Base-by-base conservation (phyloP, 2,329 filamentous ascomycete species). In the Diaporthe citrichinensis region DNA sequence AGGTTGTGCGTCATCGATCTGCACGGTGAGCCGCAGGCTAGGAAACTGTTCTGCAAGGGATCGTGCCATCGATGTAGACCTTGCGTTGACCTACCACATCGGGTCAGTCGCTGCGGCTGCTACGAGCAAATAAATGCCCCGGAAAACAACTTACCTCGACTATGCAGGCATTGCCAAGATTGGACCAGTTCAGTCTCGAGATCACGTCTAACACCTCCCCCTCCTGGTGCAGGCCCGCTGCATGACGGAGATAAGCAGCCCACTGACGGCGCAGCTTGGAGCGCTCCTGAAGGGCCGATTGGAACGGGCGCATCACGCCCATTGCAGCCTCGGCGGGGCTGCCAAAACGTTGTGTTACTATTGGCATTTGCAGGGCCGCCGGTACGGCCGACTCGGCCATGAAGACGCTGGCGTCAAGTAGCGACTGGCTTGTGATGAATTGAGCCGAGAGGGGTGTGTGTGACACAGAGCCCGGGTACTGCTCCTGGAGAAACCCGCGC, bases 351-450 rank as follows among this genome's bases (percentile, higher is more conserved):
- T 78, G 76, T 10, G 80, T 82, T 12, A 79, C 79, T 23, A 73
- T 39, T 0, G 80, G 72, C 82, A 84, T 85, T 14, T 84, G 77
- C 73, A 86, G 76, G 2, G 85, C 83, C 5, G 81, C 71, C 0
- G 85, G 84, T 7, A 81, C 80, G 1, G 79, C 82, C 2, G 78
- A 80, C 46, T 84, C 81, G 4, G 85, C 80, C 1, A 87, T 77
- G 68, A 87, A 87, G 78, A 84, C 81, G 41, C 79, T 78, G 0
- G 85, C 84, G 73, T 87, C 86, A 1, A 84, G 79, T 23, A 79
- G 80, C 6, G 78, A 80, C 1, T 78, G 82, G 3, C 82, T 80
- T 6, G 79, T 81, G 12, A 85, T 80, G 69, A 87, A 87, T 1
- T 76, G 76, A 0, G 82, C 82, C 2, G 85, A 87, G 17, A 87